Evolutionary conservation across 2,329 filamentous ascomycete genomes (phyloP), one percentile per base, ranked within the genome.

Genomic region (Sporothrix curviconia): DNA sequence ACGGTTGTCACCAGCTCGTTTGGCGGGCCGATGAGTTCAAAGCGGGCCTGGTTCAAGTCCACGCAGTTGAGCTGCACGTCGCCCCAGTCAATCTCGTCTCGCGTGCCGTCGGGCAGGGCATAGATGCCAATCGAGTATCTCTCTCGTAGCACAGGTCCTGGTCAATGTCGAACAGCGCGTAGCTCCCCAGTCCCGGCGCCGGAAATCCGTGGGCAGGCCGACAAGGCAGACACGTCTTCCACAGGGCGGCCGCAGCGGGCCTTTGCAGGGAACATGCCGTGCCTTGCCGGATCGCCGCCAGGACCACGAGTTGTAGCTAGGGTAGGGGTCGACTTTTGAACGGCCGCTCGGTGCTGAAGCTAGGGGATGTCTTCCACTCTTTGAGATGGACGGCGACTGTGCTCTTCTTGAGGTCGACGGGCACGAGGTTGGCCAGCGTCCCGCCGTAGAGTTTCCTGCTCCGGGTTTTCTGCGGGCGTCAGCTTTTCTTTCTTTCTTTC

Each of bases 81-180:
- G 14, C 85, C 85, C 89, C 89, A 94, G 61, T 82, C 78, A 32
- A 90, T 79, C 25, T 76, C 73, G 28, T 80, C 74, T 85, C 87
- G 91, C 22, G 83, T 73, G 57, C 75, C 72, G 25, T 78, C 74
- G 2, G 71, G 54, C 71, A 62, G 82, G 73, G 3, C 85, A 84
- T 89, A 89, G 19, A 78, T 78, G 12, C 86, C 84, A 90, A 81
- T 55, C 89, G 82, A 6, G 85, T 83, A 64, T 87, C 80, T 37
- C 86, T 75, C 67, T 89, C 85, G 64, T 83, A 86, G 70, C 85
- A 89, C 15, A 87, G 65, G 59, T 84, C 79, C 15, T 75, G 75
- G 56, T 89, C 82, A 46, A 89, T 75, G 14, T 77, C 80, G 51
- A 88, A 70, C 5, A 78, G 72, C 25, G 79, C 74, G 65, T 83